Evolutionary conservation across 371 early-diverging fungal species (phyloP), one percentile per base, ranked within the genome.

Genomic region (Mucor lusitanicus): DNA sequence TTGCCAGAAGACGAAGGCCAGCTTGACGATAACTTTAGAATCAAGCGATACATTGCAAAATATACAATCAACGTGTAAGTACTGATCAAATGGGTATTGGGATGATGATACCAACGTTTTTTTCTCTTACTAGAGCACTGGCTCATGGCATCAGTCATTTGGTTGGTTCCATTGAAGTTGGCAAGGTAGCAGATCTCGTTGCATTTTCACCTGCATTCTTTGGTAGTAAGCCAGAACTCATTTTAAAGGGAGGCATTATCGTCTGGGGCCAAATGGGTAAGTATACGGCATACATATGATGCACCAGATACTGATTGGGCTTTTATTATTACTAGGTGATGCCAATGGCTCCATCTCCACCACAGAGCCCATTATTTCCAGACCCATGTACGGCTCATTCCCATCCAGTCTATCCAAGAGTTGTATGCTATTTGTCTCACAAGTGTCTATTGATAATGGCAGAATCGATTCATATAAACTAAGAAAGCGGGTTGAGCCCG

Each of bases 161-260:
- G 17, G 85, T 96, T 12, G 97, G 97, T 6, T 95, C 95, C 4
- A 88, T 97, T 53, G 95, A 96, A 75, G 91, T 92, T 7, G 96
- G 95, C 60, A 96, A 95, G 74, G 68, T 96, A 35, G 97, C 97
- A 0, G 97, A 97, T 72, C 75, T 97, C 50, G 95, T 95, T 15
- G 84, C 93, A 69, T 97, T 91, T 78, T 74, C 85, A 3, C 96
- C 97, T 9, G 87, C 81, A 40, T 89, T 87, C 75, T 97, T 97
- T 86, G 97, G 97, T 5, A 78, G 91, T 30, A 96, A 96, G 59
- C 96, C 97, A 1, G 83, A 89, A 6, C 70, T 95, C 2, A 86
- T 97, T 19, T 71, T 96, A 57, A 97, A 97, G 76, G 91, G 93
- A 21, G 97, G 97, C 25, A 71, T 92, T 63, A 87, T 95, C 61